phyloP scores from a whole-genome alignment of 192 early-diverging fungal genomes.

The Borealophlyctis nickersoniae region DNA sequence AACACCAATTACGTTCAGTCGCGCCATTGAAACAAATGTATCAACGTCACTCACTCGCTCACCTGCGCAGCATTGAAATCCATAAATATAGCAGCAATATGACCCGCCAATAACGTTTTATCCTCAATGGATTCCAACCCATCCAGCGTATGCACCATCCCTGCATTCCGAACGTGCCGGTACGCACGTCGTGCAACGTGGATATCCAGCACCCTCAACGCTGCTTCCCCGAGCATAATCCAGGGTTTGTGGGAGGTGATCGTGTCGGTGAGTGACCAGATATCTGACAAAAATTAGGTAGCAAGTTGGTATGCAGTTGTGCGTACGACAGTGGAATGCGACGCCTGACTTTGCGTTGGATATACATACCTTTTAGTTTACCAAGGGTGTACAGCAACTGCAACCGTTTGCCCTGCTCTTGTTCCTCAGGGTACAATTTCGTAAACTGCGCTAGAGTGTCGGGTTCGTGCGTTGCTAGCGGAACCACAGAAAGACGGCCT shows the following conservation, averaged over 20 bases:
- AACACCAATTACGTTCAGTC: not conserved
- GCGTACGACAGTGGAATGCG: not conserved
- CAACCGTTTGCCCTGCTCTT: constrained; percentile 43
- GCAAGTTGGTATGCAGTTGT: no score
- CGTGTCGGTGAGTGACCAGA: constrained; percentile 32
- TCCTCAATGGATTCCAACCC: constrained; percentile 41
- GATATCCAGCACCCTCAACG: constrained; percentile 41
- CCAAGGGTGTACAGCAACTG: constrained; percentile 45
- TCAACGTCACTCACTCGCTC: no score
- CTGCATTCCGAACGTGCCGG: constrained; percentile 45
- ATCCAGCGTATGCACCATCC: constrained; percentile 46
- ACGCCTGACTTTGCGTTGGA: not conserved
- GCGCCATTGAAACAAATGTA: no score
- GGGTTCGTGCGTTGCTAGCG: constrained; percentile 38
- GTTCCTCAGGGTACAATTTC: constrained; percentile 28
- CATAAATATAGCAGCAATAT: constrained; percentile 44
- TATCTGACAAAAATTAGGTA: constrained; percentile 24
- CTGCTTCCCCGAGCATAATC: constrained; percentile 46
- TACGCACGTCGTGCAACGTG: constrained; percentile 48
- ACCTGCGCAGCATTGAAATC: constrained; percentile 45
- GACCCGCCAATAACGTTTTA: constrained; percentile 38
- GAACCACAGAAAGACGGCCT: constrained; percentile 37
- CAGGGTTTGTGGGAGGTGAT: constrained; percentile 37
- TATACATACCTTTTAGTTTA: constrained; percentile 34
- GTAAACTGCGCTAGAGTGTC: constrained; percentile 21